Evolutionary conservation across 2,329 filamentous ascomycete genomes (phyloP).

Genomic region (Aspergillus sp.): DNA sequence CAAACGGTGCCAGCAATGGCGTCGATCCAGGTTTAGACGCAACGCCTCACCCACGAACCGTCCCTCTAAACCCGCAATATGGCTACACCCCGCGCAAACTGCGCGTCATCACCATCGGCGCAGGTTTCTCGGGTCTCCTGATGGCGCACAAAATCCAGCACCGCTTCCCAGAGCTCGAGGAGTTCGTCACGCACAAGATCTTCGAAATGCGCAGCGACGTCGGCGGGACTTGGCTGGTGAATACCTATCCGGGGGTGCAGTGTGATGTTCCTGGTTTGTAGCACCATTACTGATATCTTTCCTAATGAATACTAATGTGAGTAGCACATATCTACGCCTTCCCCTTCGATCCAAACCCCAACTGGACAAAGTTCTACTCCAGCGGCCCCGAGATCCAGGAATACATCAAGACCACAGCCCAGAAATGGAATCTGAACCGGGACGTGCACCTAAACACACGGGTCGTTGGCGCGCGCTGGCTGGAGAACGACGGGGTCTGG

Average conservation of each 20-base stretch:
- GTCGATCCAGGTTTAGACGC: neutral
- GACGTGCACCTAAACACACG: conserved; percentile 39
- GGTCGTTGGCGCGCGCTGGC: conserved; percentile 41
- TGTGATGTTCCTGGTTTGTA: conserved; percentile 25
- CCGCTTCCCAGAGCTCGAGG: conserved; percentile 28
- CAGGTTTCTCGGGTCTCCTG: conserved; percentile 34
- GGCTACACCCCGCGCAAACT: conserved; percentile 24
- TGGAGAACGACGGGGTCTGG: conserved; percentile 38
- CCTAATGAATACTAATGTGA: neutral
- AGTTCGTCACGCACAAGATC: conserved; percentile 39
- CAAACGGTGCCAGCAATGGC: neutral
- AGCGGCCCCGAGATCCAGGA: conserved; percentile 41
- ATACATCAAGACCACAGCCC: conserved; percentile 42
- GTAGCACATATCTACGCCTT: conserved; percentile 36
- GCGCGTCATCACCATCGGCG: conserved; percentile 21
- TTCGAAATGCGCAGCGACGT: conserved; percentile 41
- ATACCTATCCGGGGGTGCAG: conserved; percentile 22
- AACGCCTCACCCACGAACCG: conserved; percentile 1
- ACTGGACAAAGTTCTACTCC: conserved; percentile 7
- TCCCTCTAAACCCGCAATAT: conserved; percentile 16
- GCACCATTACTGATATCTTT: neutral
- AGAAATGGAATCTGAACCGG: conserved; percentile 41
- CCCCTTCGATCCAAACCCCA: conserved; percentile 37
- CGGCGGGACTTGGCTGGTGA: conserved; percentile 23
- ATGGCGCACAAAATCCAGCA: conserved; percentile 44